Conservation (phyloP, 2,329 filamentous ascomycete species). For the Fusarium lyarnte region DNA sequence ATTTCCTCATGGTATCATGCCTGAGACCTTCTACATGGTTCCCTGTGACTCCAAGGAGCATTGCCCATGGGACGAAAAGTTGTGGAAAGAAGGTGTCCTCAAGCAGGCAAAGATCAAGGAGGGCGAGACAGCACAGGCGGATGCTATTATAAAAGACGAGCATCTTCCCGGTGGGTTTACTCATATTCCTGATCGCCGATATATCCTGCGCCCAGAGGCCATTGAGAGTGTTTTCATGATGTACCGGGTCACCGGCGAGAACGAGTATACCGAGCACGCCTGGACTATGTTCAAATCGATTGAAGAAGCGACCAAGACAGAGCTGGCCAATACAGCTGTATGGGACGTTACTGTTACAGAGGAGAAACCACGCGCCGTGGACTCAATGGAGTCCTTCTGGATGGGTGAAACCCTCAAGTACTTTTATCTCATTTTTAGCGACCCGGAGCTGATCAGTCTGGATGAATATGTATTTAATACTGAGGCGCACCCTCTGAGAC, state of each 20-base stretch:
- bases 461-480: slow-evolving; percentile 44
- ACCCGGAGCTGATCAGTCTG: slow-evolving; percentile 56
- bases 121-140: slow-evolving; percentile 32
- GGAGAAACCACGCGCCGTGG: slow-evolving; percentile 52
- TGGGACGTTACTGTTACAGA: slow-evolving; percentile 48
- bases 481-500: slow-evolving; percentile 38
- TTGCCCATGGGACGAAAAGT: slow-evolving; percentile 50
- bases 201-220: slow-evolving; percentile 63
- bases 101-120: slow-evolving; percentile 37
- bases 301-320: slow-evolving; percentile 57
- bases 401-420: slow-evolving; percentile 47
- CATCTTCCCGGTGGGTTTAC: slow-evolving; percentile 68
- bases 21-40: slow-evolving; percentile 57
- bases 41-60: slow-evolving; percentile 50
- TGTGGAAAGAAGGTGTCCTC: slow-evolving; percentile 49
- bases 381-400: slow-evolving; percentile 67
- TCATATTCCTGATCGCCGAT: slow-evolving; percentile 60
- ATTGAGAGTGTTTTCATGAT: slow-evolving; percentile 64
- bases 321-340: slow-evolving; percentile 61
- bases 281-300: slow-evolving; percentile 65
- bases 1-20: slow-evolving; percentile 62
- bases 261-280: slow-evolving; percentile 58
- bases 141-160: slow-evolving; percentile 43
- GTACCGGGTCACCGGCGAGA: slow-evolving; percentile 61
- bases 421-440: slow-evolving; percentile 42